Percentiles rank a stretch among this genome's conserved stretches.
These are phyloP conservation scores for Kuraishia ogatae DNA, from an alignment of 805 yeast genomes.

Conservation along the genomic window DNA sequence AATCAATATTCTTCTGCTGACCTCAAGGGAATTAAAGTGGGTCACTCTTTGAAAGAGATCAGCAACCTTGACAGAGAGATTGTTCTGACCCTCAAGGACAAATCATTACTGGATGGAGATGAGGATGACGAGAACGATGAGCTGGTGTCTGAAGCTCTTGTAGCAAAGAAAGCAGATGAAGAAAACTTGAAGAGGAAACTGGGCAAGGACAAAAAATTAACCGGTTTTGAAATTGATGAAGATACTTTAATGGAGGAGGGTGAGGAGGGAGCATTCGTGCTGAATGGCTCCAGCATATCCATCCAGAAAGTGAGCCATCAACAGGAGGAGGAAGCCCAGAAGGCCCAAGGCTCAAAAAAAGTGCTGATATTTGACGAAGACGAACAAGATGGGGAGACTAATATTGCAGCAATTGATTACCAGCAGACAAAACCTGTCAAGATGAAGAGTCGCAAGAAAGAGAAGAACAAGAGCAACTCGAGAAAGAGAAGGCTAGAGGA, in stretches of 20 bases:
- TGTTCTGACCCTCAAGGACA: conserved; percentile 51
- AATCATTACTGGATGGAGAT: conserved; percentile 20
- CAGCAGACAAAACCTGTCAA: conserved; percentile 17
- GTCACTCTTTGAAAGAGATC: conserved; percentile 35
- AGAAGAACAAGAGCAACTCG: conserved; percentile 9
- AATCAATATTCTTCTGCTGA: conserved; percentile 18
- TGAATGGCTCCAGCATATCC: not conserved
- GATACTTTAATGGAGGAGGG: not conserved
- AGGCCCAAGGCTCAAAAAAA: not conserved
- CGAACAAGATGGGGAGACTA: conserved; percentile 9
- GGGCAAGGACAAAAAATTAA: conserved; percentile 12
- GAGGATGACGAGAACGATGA: conserved; percentile 20
- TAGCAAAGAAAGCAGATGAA: conserved; percentile 21
- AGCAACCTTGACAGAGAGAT: conserved; percentile 29
- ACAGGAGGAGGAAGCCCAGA: not conserved
- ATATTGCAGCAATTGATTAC: not conserved
- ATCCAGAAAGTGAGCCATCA: not conserved
- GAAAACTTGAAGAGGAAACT: conserved; percentile 13
- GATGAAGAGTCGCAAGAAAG: conserved; percentile 20
- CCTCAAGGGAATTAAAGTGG: conserved; percentile 30
- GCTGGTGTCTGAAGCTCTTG: conserved; percentile 32
- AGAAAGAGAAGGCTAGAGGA: conserved; percentile 11
- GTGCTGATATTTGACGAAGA: conserved; percentile 10
- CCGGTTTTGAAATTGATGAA: not conserved
- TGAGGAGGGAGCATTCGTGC: not conserved